Evolutionary conservation across 768 basidiomycete species (phyloP), one percentile per base, ranked within the genome.

Genomic region (Lactifluus pinguis): DNA sequence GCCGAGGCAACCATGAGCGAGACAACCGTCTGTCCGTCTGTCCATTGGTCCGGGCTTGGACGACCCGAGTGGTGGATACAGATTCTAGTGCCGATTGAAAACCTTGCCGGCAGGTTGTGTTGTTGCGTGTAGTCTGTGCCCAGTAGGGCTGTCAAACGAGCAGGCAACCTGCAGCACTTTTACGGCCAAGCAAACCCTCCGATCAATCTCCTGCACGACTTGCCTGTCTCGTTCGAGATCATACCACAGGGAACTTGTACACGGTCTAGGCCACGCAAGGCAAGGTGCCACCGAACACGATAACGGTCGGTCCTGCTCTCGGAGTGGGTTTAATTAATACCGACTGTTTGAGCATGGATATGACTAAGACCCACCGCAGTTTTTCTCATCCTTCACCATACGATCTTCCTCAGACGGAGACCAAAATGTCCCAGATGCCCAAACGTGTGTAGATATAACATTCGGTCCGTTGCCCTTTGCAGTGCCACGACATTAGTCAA

Each of bases 281-380:
- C 38, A 61, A 49, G 49, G 45, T 39, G 29, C 32, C 34, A 36
- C 41, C 34, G n/a, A 38, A n/a, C 54, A 61, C 36, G 49, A 52
- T 29, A 45, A 39, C 34, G n/a, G 41, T 25, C n/a, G 6, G 36
- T 19, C 55, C 55, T 47, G 41, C 50, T 45, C 11, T 32, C 39
- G 45, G 44, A 52, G 19, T 25, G 32, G 6, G 14, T 15, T 44
- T 4, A n/a, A 44, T 19, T 7, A 47, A 76, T 51, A 39, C 80
- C 85, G 85, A 76, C 66, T 89, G 50, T 32, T 51, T 55, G 54
- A 51, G 29, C 34, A 10, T 34, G 39, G 50, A 47, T 42, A 55
- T 45, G 17, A 48, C 15, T 11, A 34, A 34, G 39, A 34, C 45
- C 45, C 14, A 8, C 45, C 38, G 51, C 50, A 47, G 44, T 10